Conservation (phyloP, 345 rosid genomes). For the Brassica incana region DNA sequence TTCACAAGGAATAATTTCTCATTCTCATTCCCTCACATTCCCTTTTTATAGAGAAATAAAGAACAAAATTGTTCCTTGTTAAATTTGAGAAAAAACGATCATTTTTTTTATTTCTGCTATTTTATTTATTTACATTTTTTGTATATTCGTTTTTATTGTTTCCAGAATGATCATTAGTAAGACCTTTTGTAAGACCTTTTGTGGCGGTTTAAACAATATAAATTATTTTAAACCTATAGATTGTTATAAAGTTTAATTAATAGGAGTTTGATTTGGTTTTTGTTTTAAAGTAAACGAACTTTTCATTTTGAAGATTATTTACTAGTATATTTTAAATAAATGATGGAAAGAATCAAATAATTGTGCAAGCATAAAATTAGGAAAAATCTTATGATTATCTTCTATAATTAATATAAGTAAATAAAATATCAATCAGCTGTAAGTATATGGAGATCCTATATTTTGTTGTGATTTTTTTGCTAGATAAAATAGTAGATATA, state of each 20-base stretch:
- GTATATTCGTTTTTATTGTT: background rate
- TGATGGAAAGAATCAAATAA: background rate
- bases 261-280: background rate
- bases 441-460: background rate
- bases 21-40: too few species aligned
- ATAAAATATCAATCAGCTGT: background rate
- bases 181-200: too few species aligned
- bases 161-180: background rate
- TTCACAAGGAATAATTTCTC: too few species aligned
- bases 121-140: too few species aligned
- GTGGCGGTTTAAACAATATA: too few species aligned
- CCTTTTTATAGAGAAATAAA: too few species aligned
- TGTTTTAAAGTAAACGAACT: background rate
- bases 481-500: background rate
- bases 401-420: background rate
- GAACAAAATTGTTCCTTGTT: too few species aligned
- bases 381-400: background rate
- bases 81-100: too few species aligned
- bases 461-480: background rate
- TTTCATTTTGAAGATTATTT: background rate
- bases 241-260: background rate
- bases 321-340: background rate
- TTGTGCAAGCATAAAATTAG: background rate
- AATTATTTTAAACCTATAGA: background rate
- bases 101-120: too few species aligned